Conservation (phyloP, 2,329 filamentous ascomycete genomes). For the Ascomycota sp. region DNA sequence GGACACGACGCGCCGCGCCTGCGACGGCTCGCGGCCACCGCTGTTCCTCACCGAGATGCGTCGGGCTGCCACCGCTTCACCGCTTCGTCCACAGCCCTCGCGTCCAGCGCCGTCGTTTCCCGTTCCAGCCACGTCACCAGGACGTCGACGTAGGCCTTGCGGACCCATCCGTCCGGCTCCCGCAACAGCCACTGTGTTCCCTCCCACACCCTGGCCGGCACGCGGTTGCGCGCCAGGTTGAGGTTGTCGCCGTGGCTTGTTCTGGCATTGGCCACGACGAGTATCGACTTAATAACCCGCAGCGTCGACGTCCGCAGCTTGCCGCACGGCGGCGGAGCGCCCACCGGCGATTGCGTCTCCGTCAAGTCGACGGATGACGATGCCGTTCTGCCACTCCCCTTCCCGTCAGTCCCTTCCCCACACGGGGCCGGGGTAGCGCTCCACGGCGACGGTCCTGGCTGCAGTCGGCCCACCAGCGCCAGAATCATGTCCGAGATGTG, state of each 20-base stretch:
- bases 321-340: constrained; percentile 31
- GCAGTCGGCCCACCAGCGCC: constrained; percentile 58
- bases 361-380: constrained; percentile 17
- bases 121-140: constrained; percentile 65
- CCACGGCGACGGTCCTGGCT: constrained; percentile 33
- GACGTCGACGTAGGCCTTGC: constrained; percentile 70
- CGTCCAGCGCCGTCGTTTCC: constrained; percentile 51
- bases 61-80: constrained; percentile 22
- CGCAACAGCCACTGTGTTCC: constrained; percentile 86
- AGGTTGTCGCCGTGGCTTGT: constrained; percentile 36
- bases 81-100: constrained; percentile 37
- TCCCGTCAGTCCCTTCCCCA: constrained; percentile 23
- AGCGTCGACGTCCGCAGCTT: constrained; percentile 45
- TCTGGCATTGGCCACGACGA: constrained; percentile 59
- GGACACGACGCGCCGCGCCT: constrained; percentile 45
- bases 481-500: constrained; percentile 90
- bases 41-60: constrained; percentile 19
- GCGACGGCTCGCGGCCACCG: constrained; percentile 18
- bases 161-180: constrained; percentile 57
- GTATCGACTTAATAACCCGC: constrained; percentile 60
- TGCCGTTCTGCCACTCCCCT: constrained; percentile 12
- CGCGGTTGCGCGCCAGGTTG: constrained; percentile 49
- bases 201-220: constrained; percentile 76
- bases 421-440: constrained; percentile 22
- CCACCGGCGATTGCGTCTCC: constrained; percentile 23